Conservation (phyloP, 2,329 filamentous ascomycete genomes). For the Dothideomycetes sp. region DNA sequence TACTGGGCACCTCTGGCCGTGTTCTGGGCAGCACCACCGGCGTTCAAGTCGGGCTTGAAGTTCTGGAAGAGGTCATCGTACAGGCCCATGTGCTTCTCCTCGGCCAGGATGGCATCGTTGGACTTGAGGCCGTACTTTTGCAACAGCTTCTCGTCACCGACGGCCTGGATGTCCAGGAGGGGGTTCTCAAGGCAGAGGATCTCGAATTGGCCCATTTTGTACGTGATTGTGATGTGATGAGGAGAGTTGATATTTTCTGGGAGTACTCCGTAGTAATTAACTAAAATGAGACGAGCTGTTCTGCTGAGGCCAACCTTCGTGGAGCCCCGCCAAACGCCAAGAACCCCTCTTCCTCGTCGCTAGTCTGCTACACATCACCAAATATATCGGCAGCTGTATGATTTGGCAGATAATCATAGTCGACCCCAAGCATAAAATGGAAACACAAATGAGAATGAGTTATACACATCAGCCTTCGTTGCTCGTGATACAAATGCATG, state of each 20-base stretch:
- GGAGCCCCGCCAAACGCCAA: no score
- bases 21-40: constrained; percentile 95
- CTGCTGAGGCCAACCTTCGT: no score
- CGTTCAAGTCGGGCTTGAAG: constrained; percentile 87
- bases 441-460: no score
- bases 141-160: constrained; percentile 70
- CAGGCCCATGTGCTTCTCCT: constrained; percentile 78
- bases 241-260: not conserved
- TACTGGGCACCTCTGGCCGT: constrained; percentile 89
- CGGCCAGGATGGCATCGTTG: constrained; percentile 95
- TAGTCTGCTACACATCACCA: no score
- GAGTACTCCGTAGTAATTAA: no score
- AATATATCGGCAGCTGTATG: no score
- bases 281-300: no score
- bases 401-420: no score
- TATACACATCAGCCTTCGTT: no score
- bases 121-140: constrained; percentile 88
- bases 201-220: constrained; percentile 60
- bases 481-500: no score
- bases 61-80: constrained; percentile 92
- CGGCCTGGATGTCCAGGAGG: constrained; percentile 90
- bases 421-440: no score
- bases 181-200: constrained; percentile 96
- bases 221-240: constrained; percentile 13
- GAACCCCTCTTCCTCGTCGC: no score